phyloP scores from a whole-genome alignment of 2,329 filamentous ascomycete species.

The Emmonsiellopsis sp. region DNA sequence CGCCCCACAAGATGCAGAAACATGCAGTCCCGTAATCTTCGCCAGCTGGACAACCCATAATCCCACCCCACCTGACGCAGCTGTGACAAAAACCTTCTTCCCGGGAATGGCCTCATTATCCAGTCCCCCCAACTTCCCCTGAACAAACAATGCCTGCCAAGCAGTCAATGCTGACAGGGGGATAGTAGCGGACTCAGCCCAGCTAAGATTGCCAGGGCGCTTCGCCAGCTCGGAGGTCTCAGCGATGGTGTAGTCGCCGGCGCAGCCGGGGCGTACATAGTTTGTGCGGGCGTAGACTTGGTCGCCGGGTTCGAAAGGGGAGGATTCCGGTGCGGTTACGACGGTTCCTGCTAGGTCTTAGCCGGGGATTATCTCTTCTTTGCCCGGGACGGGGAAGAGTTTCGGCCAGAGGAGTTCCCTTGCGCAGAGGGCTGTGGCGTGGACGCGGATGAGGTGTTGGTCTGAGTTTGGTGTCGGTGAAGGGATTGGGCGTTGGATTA shows the following conservation, averaged over 20 bases:
- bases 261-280: constrained; percentile 27
- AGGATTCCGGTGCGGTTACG: constrained; percentile 22
- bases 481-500: constrained; percentile 10
- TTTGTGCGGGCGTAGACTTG: constrained; percentile 31
- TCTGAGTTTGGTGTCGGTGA: constrained; percentile 14
- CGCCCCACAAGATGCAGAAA: constrained; percentile 31
- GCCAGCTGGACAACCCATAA: constrained; percentile 28
- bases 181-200: constrained; percentile 29
- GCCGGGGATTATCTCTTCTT: constrained; percentile 27
- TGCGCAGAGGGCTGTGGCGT: constrained; percentile 30
- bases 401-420: constrained; percentile 37
- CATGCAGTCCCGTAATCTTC: constrained; percentile 26
- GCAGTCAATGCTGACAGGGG: constrained; percentile 35
- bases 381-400: constrained; percentile 16
- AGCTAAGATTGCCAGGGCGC: constrained; percentile 25
- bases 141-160: constrained; percentile 37
- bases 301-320: constrained; percentile 30
- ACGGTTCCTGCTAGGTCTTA: constrained; percentile 35
- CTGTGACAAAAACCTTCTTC: constrained; percentile 36
- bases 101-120: constrained; percentile 13
- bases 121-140: constrained; percentile 18
- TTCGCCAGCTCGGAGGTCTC: constrained; percentile 28
- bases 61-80: constrained; percentile 37
- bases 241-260: constrained; percentile 28
- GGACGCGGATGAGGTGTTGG: constrained; percentile 33